These are phyloP conservation scores for Syzygium malaccense DNA, from an alignment of 441 rosid species.

Conservation along the genomic window DNA sequence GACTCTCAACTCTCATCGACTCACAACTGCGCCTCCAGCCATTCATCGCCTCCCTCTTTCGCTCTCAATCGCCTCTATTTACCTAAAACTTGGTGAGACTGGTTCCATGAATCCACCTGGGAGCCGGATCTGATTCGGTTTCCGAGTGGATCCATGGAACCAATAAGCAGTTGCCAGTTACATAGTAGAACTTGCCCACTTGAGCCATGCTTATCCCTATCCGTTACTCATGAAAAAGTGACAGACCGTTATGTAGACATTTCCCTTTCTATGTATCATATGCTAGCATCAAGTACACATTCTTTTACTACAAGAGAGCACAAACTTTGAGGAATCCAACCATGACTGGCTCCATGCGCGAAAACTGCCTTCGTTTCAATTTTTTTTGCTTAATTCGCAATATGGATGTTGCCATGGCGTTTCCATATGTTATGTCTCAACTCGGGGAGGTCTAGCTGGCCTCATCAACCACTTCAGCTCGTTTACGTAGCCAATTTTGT, in stretches of 20 bases:
- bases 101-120: no score
- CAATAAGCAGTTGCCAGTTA: no score
- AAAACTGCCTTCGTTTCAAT: background rate
- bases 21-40: no score
- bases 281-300: background rate
- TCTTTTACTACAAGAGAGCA: background rate
- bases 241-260: background rate
- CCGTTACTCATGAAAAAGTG: background rate
- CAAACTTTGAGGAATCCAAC: background rate
- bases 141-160: no score
- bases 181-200: accelerated
- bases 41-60: no score
- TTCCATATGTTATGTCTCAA: background rate
- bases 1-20: no score
- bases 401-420: background rate
- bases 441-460: background rate
- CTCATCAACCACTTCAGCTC: background rate
- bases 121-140: no score
- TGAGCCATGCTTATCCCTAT: background rate
- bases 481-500: background rate
- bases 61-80: no score
- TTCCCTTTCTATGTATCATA: background rate
- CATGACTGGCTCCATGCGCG: background rate
- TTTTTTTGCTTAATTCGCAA: background rate
- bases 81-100: no score